Evolutionary conservation across 1,139 yeast species (phyloP).

Genomic region (Debaryomyces udenii): DNA sequence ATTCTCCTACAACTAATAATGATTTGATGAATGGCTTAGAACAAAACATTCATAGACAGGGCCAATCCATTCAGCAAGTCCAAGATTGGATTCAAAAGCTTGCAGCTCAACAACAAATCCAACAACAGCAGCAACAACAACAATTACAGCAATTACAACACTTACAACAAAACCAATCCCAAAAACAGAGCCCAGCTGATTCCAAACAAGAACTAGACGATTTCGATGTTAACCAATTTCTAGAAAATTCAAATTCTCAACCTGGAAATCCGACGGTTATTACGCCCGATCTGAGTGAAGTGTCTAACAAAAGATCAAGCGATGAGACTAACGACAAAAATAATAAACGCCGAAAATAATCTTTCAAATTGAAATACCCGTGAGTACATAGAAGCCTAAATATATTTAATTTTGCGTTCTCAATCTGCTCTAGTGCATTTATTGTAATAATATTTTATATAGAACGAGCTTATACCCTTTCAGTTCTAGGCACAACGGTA

Average conservation of each 20-base stretch:
- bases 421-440: too few relatives aligned
- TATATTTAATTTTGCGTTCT: not conserved
- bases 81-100: conserved; percentile 60
- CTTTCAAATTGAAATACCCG: conserved; percentile 1
- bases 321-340: conserved; percentile 5
- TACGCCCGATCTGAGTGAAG: conserved; percentile 3
- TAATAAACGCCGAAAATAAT: conserved; percentile 6
- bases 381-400: not conserved
- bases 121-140: conserved; percentile 30
- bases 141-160: conserved; percentile 15
- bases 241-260: conserved; percentile 19
- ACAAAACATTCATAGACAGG: conserved; percentile 51
- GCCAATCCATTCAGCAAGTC: conserved; percentile 58
- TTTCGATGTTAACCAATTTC: conserved; percentile 44
- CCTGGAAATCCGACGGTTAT: conserved; percentile 9
- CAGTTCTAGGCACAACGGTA: too few relatives aligned
- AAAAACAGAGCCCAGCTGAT: not conserved
- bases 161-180: not conserved
- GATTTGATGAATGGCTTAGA: conserved; percentile 41
- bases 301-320: conserved; percentile 4
- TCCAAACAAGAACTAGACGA: conserved; percentile 29
- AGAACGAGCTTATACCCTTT: too few relatives aligned
- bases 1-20: conserved; percentile 9
- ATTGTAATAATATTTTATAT: too few relatives aligned
- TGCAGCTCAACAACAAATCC: conserved; percentile 40